Evolutionary conservation across 148 eudicot genomes (phyloP), one percentile per base, ranked within the genome.

Genomic region (Fallopia convolvulus): DNA sequence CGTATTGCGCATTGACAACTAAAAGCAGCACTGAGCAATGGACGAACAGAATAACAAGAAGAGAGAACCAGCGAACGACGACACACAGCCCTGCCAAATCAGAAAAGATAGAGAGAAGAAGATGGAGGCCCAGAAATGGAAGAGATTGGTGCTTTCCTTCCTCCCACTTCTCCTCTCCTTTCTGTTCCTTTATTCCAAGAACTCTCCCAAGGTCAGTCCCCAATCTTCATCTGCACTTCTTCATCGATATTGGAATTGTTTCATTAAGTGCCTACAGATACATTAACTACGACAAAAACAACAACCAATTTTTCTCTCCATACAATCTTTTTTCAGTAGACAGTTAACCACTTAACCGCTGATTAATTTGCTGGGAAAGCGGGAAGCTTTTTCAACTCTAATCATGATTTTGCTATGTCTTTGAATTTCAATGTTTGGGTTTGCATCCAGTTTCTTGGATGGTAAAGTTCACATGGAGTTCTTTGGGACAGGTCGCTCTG

Each of bases 141-240:
- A 75, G 74, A 61, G 85, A n/a, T n/a, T 82, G 74, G 53, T 89
- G 30, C 12, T 83, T 36, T 77, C 88, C 47, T 76, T 89, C 70
- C 75, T 90, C 58, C 91, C 94, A 4, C 50, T 92, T 4, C 55
- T 92, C 55, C 87, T 85, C 13, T 86, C 97, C 50, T 14, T 85
- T 39, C 39, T 90, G 41, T 61, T 88, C 52, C 82, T 86, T 79
- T 85, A 83, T 71, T 63, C 83, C 47, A 87, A 84, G 47, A 55
- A 26, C 81, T 80, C 82, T 80, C 74, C 74, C 52, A 88, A 88
- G 97, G 97, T 90, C 75, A 72, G 75, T 46, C 71, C 9, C 73
- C 66, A 17, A 66, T 46, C 52, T 52, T 63, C 75, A 63, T 12
- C 18, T 50, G 3, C 23, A 5, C 14, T 32, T 70, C 32, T 48